Evolutionary conservation across 352 stramenopile genomes (phyloP).

Genomic region (Phytophthora idaei): DNA sequence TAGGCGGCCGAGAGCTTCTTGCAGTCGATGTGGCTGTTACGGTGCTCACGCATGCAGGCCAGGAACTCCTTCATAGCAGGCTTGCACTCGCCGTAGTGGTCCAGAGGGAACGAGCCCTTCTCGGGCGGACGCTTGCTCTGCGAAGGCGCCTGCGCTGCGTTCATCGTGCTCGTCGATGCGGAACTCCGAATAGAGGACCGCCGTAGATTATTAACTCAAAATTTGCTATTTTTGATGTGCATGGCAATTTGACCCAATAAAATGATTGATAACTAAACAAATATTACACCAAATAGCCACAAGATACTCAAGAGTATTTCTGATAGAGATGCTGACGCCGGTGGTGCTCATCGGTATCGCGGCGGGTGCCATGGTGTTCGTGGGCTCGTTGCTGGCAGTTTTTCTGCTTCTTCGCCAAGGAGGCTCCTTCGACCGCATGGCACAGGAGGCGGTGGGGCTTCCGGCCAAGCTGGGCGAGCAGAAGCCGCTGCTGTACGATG

Average conservation of each 20-base stretch:
- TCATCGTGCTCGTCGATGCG: slow-evolving; percentile 52
- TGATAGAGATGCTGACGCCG: slow-evolving; percentile 50
- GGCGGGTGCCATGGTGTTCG: slow-evolving; percentile 83
- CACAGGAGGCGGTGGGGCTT: slow-evolving; percentile 73
- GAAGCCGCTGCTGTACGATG: slow-evolving; percentile 90
- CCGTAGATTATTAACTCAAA: slow-evolving; percentile 15
- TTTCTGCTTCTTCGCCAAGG: slow-evolving; percentile 84
- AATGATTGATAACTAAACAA: not conserved
- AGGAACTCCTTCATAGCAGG: slow-evolving; percentile 88
- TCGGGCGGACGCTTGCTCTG: slow-evolving; percentile 82
- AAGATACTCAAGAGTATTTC: slow-evolving; percentile 10
- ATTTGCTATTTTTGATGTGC: slow-evolving; percentile 1
- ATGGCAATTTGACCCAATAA: not conserved
- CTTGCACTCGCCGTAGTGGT: slow-evolving; percentile 92
- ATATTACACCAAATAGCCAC: slow-evolving; percentile 10
- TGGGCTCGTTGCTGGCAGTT: slow-evolving; percentile 80
- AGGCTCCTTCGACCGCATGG: slow-evolving; percentile 90
- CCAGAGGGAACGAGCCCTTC: slow-evolving; percentile 91
- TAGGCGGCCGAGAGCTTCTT: slow-evolving; percentile 90
- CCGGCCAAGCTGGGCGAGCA: slow-evolving; percentile 57
- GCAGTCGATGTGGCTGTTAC: slow-evolving; percentile 89
- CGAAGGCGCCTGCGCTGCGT: slow-evolving; percentile 73
- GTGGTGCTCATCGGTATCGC: slow-evolving; percentile 79
- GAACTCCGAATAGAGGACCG: slow-evolving; percentile 1
- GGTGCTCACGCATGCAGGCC: slow-evolving; percentile 81